Evolutionary conservation across 495 filamentous ascomycete genomes (phyloP), one percentile per base, ranked within the genome.

Genomic region (Penicillium ucsense): DNA sequence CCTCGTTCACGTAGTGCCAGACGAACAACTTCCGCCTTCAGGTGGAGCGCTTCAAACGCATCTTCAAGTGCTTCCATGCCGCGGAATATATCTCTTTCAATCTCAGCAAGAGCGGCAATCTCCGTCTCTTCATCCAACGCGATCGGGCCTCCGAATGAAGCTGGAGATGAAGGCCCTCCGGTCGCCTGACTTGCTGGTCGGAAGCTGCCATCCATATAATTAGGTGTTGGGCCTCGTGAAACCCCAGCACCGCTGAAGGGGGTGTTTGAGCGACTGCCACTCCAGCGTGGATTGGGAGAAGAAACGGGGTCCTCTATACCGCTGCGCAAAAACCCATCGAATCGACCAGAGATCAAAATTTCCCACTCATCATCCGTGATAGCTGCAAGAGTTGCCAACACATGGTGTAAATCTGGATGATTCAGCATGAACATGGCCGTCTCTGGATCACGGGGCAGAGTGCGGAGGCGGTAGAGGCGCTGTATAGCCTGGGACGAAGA

Each of bases 251-350:
- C 55, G 35, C 66, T 71, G 53, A 70, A 70, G 28, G 66, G 70
- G 12, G 64, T 70, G 45, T 61, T 71, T 31, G 71, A 73, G 10
- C 73, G 69, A 35, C 65, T 73, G 41, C 61, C 61, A 12, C 57
- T 62, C 50, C 55, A 66, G 35, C 61, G 66, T 33, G 47, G 45
- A 30, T 40, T 53, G 35, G 34, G 30, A 9, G 54, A 41, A 8
- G 50, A 78, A 38, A 74, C 56, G 9, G 70, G 52, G 47, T 78
- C 77, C 54, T 95, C 89, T 32, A 85, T 87, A n/a, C 90, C 90
- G 38, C 86, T 90, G 79, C 90, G 92, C 12, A 98, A 78, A 69
- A 98, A 97, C 4, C 91, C 91, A 60, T 98, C 92, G 58, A 99
- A 97, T 35, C 91, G 88, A 29, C 94, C 94, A 0, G 91, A 96